phyloP scores from a whole-genome alignment of 495 filamentous ascomycete species.

The Podospora pseudoanserina region DNA sequence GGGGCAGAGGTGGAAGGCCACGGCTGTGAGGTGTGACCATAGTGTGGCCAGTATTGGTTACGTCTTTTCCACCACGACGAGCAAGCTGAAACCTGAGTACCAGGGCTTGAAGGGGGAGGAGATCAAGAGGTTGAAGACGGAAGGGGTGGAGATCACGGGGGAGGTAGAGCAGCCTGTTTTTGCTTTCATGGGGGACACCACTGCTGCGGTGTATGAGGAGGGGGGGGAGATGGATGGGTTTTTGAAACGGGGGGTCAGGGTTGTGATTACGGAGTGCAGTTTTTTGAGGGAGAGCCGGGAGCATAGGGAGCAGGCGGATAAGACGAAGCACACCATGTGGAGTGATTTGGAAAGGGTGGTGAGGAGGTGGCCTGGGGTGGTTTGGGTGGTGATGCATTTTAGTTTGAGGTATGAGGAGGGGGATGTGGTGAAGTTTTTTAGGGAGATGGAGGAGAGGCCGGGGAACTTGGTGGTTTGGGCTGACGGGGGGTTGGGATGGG shows the following conservation, averaged over 20 bases:
- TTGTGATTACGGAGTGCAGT: conserved; percentile 41
- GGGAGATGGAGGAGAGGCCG: conserved; percentile 24
- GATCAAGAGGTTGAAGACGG: conserved; percentile 24
- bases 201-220: conserved; percentile 21
- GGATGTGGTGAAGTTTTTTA: conserved; percentile 35
- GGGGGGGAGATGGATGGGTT: conserved; percentile 16
- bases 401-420: conserved; percentile 35
- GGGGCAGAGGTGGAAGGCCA: conserved; percentile 24
- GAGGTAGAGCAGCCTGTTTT: conserved; percentile 32
- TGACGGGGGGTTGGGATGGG: conserved; percentile 24
- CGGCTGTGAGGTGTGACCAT: conserved; percentile 36
- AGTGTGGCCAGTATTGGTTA: conserved; percentile 39
- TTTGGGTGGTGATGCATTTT: conserved; percentile 40
- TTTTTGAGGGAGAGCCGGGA: conserved; percentile 28
- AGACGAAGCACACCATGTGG: conserved; percentile 40
- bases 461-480: conserved; percentile 39
- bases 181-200: conserved; percentile 40
- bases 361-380: conserved; percentile 28
- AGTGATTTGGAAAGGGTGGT: conserved; percentile 33
- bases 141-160: conserved; percentile 25
- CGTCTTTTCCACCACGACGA: conserved; percentile 31
- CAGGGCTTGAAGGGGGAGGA: conserved; percentile 16
- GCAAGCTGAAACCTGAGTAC: conserved; percentile 29
- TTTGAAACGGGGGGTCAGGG: conserved; percentile 26
- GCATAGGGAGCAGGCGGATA: conserved; percentile 33